Evolutionary conservation across 2,329 filamentous ascomycete species (phyloP), one percentile per base, ranked within the genome.

Genomic region (Delphinella strobiligena): DNA sequence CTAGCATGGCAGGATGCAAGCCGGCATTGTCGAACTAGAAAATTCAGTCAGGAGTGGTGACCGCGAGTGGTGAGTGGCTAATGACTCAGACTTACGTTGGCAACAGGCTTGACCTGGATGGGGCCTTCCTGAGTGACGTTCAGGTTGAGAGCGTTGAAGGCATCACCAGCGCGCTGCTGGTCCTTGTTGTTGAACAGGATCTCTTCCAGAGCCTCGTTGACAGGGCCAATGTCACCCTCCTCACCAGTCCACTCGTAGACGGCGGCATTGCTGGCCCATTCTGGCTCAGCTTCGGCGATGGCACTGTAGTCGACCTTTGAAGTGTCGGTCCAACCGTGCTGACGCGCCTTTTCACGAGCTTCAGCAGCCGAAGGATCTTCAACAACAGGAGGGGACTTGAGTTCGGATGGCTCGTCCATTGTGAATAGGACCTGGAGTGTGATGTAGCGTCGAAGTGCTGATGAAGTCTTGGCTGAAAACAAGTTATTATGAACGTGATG

Each of bases 171-270:
- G 38, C 57, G 63, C 48, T 65, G 63, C 43, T 62, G 61, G 64
- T 60, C 59, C 34, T 72, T 66, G 4, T 64, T 61, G 0, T 72
- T 68, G 40, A 93, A 98, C 5, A 98, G 74, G 50, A 80, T 66
- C 5, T 71, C 50, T 64, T 96, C 89, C 0, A 98, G 73, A 35
- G 76, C 72, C 0, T 71, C 65, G 38, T 79, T 72, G 36, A 66
- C 67, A 0, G 87, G 87, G 5, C 81, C 89, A 39, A 98, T 68
- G 31, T 96, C 89, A 2, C 89, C 91, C 49, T 72, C 83, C 2
- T 93, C 85, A 9, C 87, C 86, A 14, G 78, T 71, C 82, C 83
- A 96, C 53, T 88, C 75, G 51, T 96, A 96, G 32, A 82, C 68
- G 0, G 56, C 62, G n/a, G 76, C 79, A 40, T 73, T 72, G 29